Conservation (phyloP, 345 rosid genomes). For the Anastatica hierochuntica region DNA sequence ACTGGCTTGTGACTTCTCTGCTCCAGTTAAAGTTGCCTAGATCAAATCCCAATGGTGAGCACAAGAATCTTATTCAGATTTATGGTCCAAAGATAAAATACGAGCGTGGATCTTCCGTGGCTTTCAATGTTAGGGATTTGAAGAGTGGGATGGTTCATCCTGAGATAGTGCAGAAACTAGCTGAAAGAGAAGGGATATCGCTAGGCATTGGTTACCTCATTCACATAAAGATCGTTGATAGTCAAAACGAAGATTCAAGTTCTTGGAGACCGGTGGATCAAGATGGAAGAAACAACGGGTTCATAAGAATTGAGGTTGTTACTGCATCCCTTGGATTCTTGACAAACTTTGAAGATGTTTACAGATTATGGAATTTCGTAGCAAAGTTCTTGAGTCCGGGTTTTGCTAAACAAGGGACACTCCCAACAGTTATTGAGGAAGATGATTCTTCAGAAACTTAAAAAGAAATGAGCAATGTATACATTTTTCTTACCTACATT, state of each 20-base stretch:
- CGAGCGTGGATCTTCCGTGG: constrained; percentile 93
- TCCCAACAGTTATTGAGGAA: constrained; percentile 72
- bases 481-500: constrained; percentile 5
- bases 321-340: constrained; percentile 93
- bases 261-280: constrained; percentile 59
- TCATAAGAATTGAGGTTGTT: constrained; percentile 77
- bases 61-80: constrained; percentile 61
- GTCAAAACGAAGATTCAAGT: constrained; percentile 50
- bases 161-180: constrained; percentile 81
- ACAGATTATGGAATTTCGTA: constrained; percentile 86
- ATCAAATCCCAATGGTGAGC: constrained; percentile 47
- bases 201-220: constrained; percentile 85
- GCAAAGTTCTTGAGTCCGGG: constrained; percentile 80
- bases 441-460: constrained; percentile 36
- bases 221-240: constrained; percentile 67
- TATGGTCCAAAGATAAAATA: constrained; percentile 96
- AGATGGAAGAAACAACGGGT: constrained; percentile 44
- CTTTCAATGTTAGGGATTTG: constrained; percentile 74
- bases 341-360: constrained; percentile 90
- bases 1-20: too few relatives aligned
- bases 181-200: constrained; percentile 83
- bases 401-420: constrained; percentile 57
- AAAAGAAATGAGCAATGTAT: constrained; percentile 4
- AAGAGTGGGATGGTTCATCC: constrained; percentile 68
- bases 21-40: constrained; percentile 66